phyloP scores from a whole-genome alignment of 306 rosid genomes.

The Aeschynomene evenia region DNA sequence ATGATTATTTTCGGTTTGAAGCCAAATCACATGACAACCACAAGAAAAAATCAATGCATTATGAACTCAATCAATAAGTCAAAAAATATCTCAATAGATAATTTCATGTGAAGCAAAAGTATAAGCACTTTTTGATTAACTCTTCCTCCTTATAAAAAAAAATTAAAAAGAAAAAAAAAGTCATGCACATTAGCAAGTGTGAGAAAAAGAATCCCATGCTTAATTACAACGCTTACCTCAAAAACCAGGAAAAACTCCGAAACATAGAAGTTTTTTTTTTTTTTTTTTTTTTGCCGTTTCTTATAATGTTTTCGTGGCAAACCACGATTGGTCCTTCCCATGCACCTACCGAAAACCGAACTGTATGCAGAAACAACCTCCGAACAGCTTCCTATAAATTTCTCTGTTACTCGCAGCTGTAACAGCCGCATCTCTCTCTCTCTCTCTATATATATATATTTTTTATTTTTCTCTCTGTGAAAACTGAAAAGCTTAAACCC shows the following conservation, averaged over 20 bases:
- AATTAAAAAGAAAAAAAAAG: neutral
- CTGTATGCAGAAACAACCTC: neutral
- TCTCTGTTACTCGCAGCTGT: neutral
- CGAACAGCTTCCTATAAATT: neutral
- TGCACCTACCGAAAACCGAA: neutral
- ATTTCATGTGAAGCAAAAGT: neutral
- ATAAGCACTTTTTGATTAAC: neutral
- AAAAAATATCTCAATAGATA: neutral
- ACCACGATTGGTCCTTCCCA: neutral
- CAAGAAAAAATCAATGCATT: too few relatives aligned
- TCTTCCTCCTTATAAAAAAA: neutral
- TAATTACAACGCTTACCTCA: constrained; percentile 12
- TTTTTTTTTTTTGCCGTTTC: too few relatives aligned
- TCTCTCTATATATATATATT: constrained; percentile 5
- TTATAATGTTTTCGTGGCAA: neutral
- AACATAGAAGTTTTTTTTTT: neutral
- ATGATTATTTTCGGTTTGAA: neutral
- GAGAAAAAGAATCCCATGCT: neutral
- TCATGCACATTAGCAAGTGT: neutral
- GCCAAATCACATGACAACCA: neutral
- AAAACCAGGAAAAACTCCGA: neutral
- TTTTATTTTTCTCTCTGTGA: neutral
- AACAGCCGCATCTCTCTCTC: constrained; percentile 24
- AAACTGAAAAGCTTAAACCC: constrained; percentile 11
- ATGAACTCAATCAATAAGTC: neutral